phyloP scores from a whole-genome alignment of 441 rosid genomes.

The Pelargonium citronellum region DNA sequence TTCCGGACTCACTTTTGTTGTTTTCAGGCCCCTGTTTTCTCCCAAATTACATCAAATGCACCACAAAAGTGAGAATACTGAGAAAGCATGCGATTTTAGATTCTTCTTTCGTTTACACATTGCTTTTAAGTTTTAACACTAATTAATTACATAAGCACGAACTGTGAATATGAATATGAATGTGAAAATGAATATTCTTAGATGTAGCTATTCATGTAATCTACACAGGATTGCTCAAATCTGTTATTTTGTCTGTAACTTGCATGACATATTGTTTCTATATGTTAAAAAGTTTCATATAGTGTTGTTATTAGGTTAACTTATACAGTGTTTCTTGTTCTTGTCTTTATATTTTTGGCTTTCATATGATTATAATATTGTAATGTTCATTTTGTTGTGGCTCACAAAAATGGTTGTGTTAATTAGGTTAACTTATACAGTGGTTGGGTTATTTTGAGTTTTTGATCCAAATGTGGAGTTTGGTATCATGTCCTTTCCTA shows the following conservation, averaged over 20 bases:
- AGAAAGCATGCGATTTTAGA: no score
- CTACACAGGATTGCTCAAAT: neutral
- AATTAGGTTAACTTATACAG: no score
- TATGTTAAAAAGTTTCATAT: neutral
- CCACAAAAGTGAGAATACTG: neutral
- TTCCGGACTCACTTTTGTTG: neutral
- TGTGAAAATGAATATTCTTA: neutral
- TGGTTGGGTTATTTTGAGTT: neutral
- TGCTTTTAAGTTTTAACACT: no score
- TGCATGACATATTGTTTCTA: neutral
- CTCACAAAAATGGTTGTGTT: slow-evolving; percentile 1
- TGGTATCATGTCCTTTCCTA: neutral
- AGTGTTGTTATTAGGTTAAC: neutral
- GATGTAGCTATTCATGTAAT: neutral
- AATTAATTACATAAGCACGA: neutral
- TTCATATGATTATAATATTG: neutral
- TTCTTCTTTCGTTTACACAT: no score
- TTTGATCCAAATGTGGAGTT: neutral
- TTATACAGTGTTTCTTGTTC: neutral
- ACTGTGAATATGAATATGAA: neutral
- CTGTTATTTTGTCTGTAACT: slow-evolving; percentile 1
- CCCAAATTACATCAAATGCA: neutral
- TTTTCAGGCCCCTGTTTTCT: neutral
- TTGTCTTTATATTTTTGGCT: neutral
- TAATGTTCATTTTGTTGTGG: neutral